Evolutionary conservation across 495 filamentous ascomycete genomes (phyloP).

Genomic region (Daldinia decipiens): DNA sequence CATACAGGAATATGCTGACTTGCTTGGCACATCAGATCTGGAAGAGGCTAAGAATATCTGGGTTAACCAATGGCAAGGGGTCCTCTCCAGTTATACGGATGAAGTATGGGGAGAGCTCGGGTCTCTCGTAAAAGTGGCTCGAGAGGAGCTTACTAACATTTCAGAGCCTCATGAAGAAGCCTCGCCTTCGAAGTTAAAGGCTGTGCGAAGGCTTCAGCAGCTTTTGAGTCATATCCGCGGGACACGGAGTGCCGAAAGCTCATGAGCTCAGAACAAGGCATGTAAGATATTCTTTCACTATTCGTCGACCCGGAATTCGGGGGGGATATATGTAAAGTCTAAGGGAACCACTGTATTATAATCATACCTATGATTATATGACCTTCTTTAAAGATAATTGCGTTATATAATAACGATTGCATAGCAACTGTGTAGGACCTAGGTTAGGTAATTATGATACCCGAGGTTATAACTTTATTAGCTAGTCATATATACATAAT

Average conservation of each 20-base stretch:
- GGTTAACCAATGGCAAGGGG: constrained; percentile 67
- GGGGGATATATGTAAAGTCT: not conserved
- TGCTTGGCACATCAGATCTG: constrained; percentile 50
- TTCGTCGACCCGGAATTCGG: not conserved
- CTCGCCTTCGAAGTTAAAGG: constrained; percentile 24
- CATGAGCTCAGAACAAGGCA: not conserved
- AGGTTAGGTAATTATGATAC: not conserved
- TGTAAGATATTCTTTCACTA: not conserved
- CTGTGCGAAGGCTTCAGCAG: constrained; percentile 42
- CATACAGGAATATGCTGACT: constrained; percentile 23
- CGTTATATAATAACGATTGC: not conserved
- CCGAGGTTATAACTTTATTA: constrained; percentile 1
- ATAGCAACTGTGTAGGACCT: not conserved
- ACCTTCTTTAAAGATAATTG: not conserved
- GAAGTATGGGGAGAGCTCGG: constrained; percentile 81
- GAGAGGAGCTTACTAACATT: constrained; percentile 62
- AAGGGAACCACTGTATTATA: not conserved
- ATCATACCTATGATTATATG: not conserved
- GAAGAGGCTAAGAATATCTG: constrained; percentile 58
- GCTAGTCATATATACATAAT: not conserved
- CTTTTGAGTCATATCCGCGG: constrained; percentile 40
- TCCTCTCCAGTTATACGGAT: constrained; percentile 74
- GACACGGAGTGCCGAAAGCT: not conserved
- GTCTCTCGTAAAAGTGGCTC: constrained; percentile 70
- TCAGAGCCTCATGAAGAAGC: constrained; percentile 19